These are phyloP conservation scores for Stromatinia cepivora DNA, from an alignment of 2,329 filamentous ascomycete species.

Conservation along the genomic window DNA sequence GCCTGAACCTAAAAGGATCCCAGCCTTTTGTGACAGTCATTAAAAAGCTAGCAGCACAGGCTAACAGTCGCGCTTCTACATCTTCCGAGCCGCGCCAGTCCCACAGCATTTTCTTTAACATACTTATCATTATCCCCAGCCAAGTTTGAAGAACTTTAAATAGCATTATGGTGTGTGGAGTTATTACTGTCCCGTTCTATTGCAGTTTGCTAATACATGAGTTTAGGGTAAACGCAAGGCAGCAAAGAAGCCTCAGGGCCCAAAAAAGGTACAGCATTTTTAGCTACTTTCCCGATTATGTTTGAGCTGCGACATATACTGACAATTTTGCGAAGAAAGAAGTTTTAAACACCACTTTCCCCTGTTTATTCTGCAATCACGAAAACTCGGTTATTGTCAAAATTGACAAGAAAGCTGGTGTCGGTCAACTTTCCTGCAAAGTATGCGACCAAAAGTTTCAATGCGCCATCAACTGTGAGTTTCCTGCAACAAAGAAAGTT, in stretches of 20 bases:
- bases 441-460: slow-evolving; percentile 94
- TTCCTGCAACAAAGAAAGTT: slow-evolving; percentile 9
- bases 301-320: slow-evolving; percentile 9
- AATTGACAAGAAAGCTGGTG: slow-evolving; percentile 87
- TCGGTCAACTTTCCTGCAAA: slow-evolving; percentile 85
- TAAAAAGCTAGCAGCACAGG: slow-evolving; percentile 3
- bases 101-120: slow-evolving; percentile 19
- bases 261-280: slow-evolving; percentile 66
- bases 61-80: slow-evolving; percentile 10
- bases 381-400: slow-evolving; percentile 90
- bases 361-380: slow-evolving; percentile 98
- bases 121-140: slow-evolving; percentile 16
- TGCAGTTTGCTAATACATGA: background rate
- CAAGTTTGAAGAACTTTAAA: background rate
- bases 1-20: background rate
- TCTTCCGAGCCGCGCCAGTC: slow-evolving; percentile 13
- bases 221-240: slow-evolving; percentile 90
- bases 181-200: background rate
- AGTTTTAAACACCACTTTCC: slow-evolving; percentile 78
- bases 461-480: slow-evolving; percentile 84
- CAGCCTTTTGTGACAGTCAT: background rate
- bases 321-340: slow-evolving; percentile 54
- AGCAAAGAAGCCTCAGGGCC: slow-evolving; percentile 75
- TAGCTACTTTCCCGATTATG: background rate
- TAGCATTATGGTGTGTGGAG: slow-evolving; percentile 6